A percentile compares a stretch with the other conserved stretches of the same genome.
These are phyloP conservation scores for Blepharisma stoltei DNA, from an alignment of 73 alveolate species.

Conservation along the genomic window DNA sequence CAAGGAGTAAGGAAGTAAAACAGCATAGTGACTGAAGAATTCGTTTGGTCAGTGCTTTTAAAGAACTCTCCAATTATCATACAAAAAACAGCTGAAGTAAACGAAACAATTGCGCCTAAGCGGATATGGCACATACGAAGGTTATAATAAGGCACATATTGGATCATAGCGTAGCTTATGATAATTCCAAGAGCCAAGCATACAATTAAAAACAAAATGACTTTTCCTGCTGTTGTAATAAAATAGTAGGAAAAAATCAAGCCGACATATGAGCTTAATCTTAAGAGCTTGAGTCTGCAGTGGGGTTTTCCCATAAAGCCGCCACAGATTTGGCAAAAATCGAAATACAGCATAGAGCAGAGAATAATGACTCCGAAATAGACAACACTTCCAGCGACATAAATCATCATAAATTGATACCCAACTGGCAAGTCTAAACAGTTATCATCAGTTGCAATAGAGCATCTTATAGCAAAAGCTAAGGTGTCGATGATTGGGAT, in stretches of 20 bases:
- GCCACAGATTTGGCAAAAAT: background rate
- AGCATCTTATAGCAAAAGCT: slow-evolving; percentile 13
- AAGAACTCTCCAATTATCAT: background rate
- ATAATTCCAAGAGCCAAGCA: background rate
- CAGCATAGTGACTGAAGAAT: slow-evolving; percentile 13
- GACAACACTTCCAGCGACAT: background rate
- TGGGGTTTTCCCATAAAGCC: background rate
- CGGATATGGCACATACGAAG: background rate
- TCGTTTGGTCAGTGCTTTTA: slow-evolving; percentile 10
- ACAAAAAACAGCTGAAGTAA: slow-evolving; percentile 14
- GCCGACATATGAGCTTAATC: background rate
- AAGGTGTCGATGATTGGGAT: background rate
- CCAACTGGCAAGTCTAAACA: background rate
- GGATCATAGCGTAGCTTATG: background rate
- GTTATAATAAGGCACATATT: background rate
- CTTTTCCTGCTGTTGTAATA: background rate
- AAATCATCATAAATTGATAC: background rate
- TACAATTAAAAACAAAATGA: background rate
- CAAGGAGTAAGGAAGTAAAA: background rate
- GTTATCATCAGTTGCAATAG: background rate
- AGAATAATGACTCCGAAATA: background rate
- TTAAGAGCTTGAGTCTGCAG: background rate
- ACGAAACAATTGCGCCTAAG: background rate
- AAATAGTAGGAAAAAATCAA: background rate
- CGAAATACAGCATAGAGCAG: background rate